Evolutionary conservation across 306 rosid species (phyloP), one percentile per base, ranked within the genome.

Genomic region (Begonia loranthoides): DNA sequence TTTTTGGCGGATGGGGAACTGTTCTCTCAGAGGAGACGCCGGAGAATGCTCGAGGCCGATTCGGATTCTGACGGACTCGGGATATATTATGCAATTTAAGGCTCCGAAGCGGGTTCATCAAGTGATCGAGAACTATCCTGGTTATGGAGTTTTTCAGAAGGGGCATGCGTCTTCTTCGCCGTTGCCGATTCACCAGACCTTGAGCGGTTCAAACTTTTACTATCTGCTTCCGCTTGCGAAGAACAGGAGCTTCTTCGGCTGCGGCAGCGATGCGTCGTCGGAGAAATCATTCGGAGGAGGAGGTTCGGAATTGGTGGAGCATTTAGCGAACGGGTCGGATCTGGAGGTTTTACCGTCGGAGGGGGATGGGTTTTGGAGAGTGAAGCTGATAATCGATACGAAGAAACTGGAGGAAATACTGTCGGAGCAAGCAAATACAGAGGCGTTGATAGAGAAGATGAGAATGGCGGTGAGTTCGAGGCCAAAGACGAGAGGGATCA

Each of bases 361-460:
- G 3, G 62, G 76, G 45, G 66, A 77, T 56, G 81, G 89, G 0
- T 70, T 81, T 45, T 81, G 89, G 89, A 74, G 61, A 46, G 89
- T 81, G 58, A 81, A 74, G 63, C 10, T 81, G 73, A 73, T 67
- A 66, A 81, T 81, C 11, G 77, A 74, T 12, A 70, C 84, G 3
- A 81, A 67, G 40, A 77, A 77, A n/a, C 45, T 81, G 6, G 79
- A 65, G 72, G 79, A 74, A 63, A 77, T 81, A 60, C 54, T 81
- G 64, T 73, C 84, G 9, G 77, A 81, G 59, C 79, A 81, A 58
- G 89, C 62, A 28, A 77, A 77, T 28, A 77, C 73, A 2, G 89
- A 72, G 56, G 89, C 89, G 0, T 21, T 81, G 56, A 81, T 81
- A 43, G 81, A 81, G 79, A 72, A 70, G 70, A 81, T 81, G 77